Evolutionary conservation across 2,329 filamentous ascomycete species (phyloP).

Genomic region (Zymoseptoria ardabiliae): DNA sequence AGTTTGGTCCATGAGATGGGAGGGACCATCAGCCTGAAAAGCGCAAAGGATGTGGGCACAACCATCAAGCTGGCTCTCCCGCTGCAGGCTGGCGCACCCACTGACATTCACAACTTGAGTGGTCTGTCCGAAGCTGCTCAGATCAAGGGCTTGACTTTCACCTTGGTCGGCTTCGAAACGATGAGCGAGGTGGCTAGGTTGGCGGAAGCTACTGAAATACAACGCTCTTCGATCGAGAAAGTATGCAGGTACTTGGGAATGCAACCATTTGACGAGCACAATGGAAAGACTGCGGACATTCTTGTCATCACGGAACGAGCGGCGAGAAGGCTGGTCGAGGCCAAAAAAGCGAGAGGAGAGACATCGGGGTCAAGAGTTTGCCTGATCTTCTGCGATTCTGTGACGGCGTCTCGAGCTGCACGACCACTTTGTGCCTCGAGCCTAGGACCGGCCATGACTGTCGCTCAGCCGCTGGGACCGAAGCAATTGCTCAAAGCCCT

Average conservation of each 20-base stretch:
- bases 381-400: slow-evolving; percentile 5
- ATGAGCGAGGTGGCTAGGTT: not conserved
- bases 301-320: slow-evolving; percentile 1
- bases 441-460: not conserved
- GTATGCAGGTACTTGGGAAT: slow-evolving; percentile 3
- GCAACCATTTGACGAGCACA: not conserved
- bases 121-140: not conserved
- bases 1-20: slow-evolving; percentile 22
- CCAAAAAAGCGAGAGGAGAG: not conserved
- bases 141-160: slow-evolving; percentile 1
- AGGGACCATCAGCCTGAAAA: slow-evolving; percentile 22
- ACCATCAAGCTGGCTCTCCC: slow-evolving; percentile 5
- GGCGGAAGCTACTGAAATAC: not conserved
- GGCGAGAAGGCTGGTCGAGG: not conserved
- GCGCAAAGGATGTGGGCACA: slow-evolving; percentile 22
- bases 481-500: slow-evolving; percentile 2
- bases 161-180: slow-evolving; percentile 3
- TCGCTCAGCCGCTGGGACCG: slow-evolving; percentile 3
- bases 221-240: slow-evolving; percentile 4
- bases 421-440: not conserved
- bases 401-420: slow-evolving; percentile 2
- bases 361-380: not conserved
- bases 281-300: not conserved
- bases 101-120: not conserved
- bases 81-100: not conserved